Base-by-base conservation (phyloP, 2,329 filamentous ascomycete species). In the Xylariaceae sp. region DNA sequence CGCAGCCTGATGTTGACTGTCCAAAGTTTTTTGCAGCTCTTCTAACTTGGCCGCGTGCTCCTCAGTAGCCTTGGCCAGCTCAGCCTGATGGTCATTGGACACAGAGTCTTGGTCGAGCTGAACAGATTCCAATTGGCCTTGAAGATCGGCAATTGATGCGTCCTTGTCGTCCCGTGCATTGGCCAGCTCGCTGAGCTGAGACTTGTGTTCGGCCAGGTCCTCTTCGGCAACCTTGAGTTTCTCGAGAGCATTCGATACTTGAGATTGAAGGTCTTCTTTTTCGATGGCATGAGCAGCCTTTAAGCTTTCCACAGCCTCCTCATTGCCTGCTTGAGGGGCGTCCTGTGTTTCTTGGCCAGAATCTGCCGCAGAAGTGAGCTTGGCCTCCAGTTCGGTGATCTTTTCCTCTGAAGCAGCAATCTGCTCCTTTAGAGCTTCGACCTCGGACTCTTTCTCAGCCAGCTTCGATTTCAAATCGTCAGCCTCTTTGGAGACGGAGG, bases 391-490 rank as follows among this genome's bases (percentile, higher is more conserved):
- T 53, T 78, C 72, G 2, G 71, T 59, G 43, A 83, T 70, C 56
- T 76, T 82, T 40, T 73, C 74, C 57, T 82, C 69, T 1, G 77
- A 79, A 7, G 72, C 64, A 46, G 73, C 66, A 39, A 84, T 73
- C 55, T 83, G 75, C 5, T 70, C 67, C 61, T 78, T 80, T 22
- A 84, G 71, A 11, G 74, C 64, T 43, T 76, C 71, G 8, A 83
- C 75, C 57, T 82, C 76, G 6, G 71, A 62, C 56, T 83, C 79
- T 50, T 77, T 80, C 23, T 77, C 72, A 4, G 71, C 68, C 19
- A 85, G 68, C 64, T 82, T 82, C 6, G 69, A 63, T 67, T 80
- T 83, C 35, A 85, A 69, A 37, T 79, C 74, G 40, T 83, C 80
- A 3, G 79, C 66, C 56, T 80, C 79, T 64, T 79, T 82, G 16